These are phyloP conservation scores for Eucalyptus shirleyi DNA, from an alignment of 345 rosid species.

Conservation along the genomic window DNA sequence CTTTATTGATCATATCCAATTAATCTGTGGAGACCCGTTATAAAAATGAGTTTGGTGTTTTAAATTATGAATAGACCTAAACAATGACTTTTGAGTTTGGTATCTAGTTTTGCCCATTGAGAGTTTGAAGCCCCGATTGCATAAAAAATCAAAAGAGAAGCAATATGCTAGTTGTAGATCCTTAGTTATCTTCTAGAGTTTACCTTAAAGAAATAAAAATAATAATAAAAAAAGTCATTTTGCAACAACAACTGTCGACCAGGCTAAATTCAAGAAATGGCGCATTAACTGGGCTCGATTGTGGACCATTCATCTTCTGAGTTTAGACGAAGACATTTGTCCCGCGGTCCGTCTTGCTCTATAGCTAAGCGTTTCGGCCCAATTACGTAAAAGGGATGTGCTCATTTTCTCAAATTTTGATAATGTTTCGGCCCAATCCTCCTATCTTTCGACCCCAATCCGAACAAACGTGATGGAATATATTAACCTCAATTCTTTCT, in stretches of 20 bases:
- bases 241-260: not conserved
- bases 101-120: not conserved
- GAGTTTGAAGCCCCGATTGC: not conserved
- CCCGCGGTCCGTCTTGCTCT: not conserved
- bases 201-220: not conserved
- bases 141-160: not conserved
- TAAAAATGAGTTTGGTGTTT: not conserved
- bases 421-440: not conserved
- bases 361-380: not conserved
- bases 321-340: no score
- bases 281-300: not conserved
- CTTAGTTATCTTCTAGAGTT: not conserved
- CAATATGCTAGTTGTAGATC: not conserved
- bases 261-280: not conserved
- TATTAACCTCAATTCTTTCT: not conserved
- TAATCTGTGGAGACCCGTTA: accelerated
- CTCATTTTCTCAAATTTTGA: not conserved
- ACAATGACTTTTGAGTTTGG: not conserved
- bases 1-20: not conserved
- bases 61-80: not conserved
- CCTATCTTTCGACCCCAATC: not conserved
- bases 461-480: not conserved
- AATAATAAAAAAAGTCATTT: not conserved
- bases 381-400: not conserved
- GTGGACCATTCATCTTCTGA: not conserved